Evolutionary conservation across 306 rosid genomes (phyloP).

Genomic region (Gleditsia sinensis): DNA sequence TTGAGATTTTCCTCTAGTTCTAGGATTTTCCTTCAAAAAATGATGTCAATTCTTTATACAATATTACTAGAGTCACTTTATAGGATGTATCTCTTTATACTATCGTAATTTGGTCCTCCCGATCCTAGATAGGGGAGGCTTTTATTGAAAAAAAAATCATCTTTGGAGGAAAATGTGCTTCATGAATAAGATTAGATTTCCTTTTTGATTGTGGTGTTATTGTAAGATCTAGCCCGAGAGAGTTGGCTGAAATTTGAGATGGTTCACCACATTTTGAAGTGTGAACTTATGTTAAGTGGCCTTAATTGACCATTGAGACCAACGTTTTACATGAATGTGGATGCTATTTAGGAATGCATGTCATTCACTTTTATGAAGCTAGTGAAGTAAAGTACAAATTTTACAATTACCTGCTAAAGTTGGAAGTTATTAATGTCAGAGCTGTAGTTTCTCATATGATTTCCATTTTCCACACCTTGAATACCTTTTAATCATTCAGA

Average conservation of each 20-base stretch:
- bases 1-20: too few relatives aligned
- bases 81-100: not conserved
- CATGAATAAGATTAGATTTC: too few relatives aligned
- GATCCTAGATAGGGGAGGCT: too few relatives aligned
- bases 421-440: not conserved
- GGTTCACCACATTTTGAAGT: not conserved
- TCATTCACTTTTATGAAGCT: not conserved
- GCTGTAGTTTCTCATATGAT: not conserved
- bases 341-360: not conserved
- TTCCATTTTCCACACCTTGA: not conserved
- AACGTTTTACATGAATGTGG: too few relatives aligned
- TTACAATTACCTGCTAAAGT: not conserved
- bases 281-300: not conserved
- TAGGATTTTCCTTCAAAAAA: too few relatives aligned
- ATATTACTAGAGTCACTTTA: too few relatives aligned
- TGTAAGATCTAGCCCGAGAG: too few relatives aligned
- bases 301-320: not conserved
- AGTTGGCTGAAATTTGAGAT: not conserved
- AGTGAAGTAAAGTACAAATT: not conserved
- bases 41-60: too few relatives aligned
- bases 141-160: too few relatives aligned
- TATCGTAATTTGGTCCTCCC: not conserved
- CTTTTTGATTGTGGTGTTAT: too few relatives aligned
- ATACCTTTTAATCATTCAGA: not conserved
- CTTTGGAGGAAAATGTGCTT: too few relatives aligned